Conservation (phyloP, 805 yeast species). For the Ogataea degrootiae region DNA sequence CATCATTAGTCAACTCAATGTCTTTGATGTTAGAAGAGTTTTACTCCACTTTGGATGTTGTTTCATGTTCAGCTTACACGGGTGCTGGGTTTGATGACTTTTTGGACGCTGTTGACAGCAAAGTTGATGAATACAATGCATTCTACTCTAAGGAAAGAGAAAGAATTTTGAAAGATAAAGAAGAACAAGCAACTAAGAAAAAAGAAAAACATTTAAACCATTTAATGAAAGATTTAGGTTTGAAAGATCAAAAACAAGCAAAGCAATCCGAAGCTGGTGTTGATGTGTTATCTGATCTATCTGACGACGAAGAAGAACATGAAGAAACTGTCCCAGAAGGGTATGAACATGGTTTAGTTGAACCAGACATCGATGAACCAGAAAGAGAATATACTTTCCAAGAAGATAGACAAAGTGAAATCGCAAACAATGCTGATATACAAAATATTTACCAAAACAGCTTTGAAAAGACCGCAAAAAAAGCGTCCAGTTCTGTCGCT, state of each 20-base stretch:
- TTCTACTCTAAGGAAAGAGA: conserved; percentile 86
- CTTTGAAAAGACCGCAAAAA: conserved; percentile 55
- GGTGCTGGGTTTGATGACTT: conserved; percentile 95
- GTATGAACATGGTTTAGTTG: conserved; percentile 40
- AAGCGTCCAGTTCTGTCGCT: conserved; percentile 62
- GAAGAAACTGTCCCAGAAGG: conserved; percentile 39
- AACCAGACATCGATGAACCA: conserved; percentile 31
- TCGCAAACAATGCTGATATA: conserved; percentile 44
- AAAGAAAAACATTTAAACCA: conserved; percentile 67
- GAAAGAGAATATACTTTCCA: conserved; percentile 70
- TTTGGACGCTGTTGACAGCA: conserved; percentile 74
- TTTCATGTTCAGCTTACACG: conserved; percentile 86
- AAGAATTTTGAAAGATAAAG: conserved; percentile 67
- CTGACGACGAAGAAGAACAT: conserved; percentile 42
- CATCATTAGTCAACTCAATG: conserved; percentile 90
- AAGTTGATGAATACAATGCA: conserved; percentile 81
- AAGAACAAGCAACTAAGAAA: conserved; percentile 64
- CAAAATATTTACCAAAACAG: conserved; percentile 73
- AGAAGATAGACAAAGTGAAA: conserved; percentile 57
- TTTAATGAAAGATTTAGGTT: conserved; percentile 83
- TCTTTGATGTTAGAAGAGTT: conserved; percentile 94
- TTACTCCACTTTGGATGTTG: conserved; percentile 87
- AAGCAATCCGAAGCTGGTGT: conserved; percentile 31
- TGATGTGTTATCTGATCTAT: conserved; percentile 48
- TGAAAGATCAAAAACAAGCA: conserved; percentile 35